Percentiles rank a stretch among this genome's conserved stretches.
phyloP scores from a whole-genome alignment of 108 stramenopile genomes.

The Parmales sp. region DNA sequence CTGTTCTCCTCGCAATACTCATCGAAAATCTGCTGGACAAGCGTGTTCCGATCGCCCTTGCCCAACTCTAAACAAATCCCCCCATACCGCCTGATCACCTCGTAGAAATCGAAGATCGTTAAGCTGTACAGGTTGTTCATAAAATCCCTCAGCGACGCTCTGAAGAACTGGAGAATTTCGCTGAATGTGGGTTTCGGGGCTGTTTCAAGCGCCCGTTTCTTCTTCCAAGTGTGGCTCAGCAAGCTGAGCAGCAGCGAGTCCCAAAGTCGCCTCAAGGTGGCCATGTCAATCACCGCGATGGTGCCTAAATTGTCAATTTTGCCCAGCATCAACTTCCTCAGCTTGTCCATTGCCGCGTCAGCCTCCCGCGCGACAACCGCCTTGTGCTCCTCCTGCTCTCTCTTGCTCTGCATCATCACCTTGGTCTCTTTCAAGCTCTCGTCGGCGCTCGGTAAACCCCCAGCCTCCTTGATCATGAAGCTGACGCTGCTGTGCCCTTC shows the following conservation, averaged over 20 bases:
- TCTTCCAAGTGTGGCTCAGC: not conserved
- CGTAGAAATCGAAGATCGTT: not conserved
- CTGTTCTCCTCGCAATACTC: constrained; percentile 4
- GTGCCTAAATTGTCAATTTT: not conserved
- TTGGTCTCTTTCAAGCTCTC: not conserved
- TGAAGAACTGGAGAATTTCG: not conserved
- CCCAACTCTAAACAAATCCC: not conserved
- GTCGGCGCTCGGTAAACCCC: not conserved
- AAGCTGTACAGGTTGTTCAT: not conserved
- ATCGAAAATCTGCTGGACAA: not conserved
- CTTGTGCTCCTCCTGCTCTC: not conserved
- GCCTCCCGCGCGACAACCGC: not conserved
- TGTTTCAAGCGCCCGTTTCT: not conserved
- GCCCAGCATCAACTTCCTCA: not conserved
- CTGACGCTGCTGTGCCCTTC: not conserved
- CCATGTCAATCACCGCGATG: not conserved
- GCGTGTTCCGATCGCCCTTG: not conserved
- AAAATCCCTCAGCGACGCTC: not conserved
- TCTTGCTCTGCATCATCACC: not conserved
- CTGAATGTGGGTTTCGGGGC: not conserved
- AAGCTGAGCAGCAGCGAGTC: not conserved
- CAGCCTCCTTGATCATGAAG: not conserved
- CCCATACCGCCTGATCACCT: not conserved
- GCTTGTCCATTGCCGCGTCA: not conserved
- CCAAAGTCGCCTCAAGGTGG: not conserved